A percentile compares a stretch with the other conserved stretches of the same genome.
Evolutionary conservation across 2,329 filamentous ascomycete species (phyloP).

Genomic region (Madurella fahalii): DNA sequence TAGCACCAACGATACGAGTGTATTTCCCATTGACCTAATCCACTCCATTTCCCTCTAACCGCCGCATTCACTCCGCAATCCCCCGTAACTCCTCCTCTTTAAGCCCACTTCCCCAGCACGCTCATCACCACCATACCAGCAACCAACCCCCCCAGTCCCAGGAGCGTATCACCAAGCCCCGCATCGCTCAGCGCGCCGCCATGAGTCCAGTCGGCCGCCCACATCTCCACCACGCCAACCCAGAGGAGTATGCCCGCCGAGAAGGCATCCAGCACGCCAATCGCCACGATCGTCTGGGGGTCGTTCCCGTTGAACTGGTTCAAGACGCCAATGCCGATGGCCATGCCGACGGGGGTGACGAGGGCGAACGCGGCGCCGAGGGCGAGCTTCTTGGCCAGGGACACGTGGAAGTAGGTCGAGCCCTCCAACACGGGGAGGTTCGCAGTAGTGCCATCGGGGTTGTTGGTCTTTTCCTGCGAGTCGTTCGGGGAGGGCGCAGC

Average conservation of each 20-base stretch:
- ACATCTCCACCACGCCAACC: slow-evolving; percentile 75
- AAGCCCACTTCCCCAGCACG: slow-evolving; percentile 68
- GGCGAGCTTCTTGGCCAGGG: slow-evolving; percentile 50
- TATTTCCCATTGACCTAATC: no score
- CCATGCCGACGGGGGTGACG: slow-evolving; percentile 73
- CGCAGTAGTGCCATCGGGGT: no score
- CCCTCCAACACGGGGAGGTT: no score
- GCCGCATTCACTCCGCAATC: no score
- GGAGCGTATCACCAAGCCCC: slow-evolving; percentile 40
- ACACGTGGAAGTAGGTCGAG: slow-evolving; percentile 23
- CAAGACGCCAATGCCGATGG: slow-evolving; percentile 69
- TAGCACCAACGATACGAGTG: no score
- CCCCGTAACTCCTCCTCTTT: background rate
- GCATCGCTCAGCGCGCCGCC: slow-evolving; percentile 51
- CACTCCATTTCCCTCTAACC: no score
- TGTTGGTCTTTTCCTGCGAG: background rate
- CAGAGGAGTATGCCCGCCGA: slow-evolving; percentile 71
- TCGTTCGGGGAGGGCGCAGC: background rate
- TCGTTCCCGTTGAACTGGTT: slow-evolving; percentile 69
- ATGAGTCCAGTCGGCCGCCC: slow-evolving; percentile 67
- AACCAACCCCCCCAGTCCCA: slow-evolving; percentile 51
- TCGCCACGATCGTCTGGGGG: slow-evolving; percentile 60
- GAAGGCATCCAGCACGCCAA: slow-evolving; percentile 68
- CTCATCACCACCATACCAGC: slow-evolving; percentile 65
- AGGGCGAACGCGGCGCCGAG: slow-evolving; percentile 62